Percentiles rank a stretch among this genome's conserved stretches.
phyloP scores from a whole-genome alignment of 495 filamentous ascomycete species.

The Podospora pseudocomata region DNA sequence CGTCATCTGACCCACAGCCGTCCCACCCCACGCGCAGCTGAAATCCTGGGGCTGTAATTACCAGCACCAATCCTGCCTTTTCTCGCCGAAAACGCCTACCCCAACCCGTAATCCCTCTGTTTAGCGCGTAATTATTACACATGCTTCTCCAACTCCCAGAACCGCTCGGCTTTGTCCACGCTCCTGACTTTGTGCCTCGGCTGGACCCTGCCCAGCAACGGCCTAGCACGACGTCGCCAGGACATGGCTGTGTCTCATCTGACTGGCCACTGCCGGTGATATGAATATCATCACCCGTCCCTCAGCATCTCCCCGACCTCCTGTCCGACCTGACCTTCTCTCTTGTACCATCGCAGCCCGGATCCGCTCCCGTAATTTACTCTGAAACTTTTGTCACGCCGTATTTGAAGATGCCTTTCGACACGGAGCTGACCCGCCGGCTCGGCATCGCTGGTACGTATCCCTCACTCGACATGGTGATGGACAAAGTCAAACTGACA shows the following conservation, averaged over 20 bases:
- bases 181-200: conserved; percentile 5
- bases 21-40: not conserved
- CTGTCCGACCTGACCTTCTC: not conserved
- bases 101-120: not conserved
- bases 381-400: conserved; percentile 6
- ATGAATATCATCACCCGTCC: not conserved
- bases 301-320: not conserved
- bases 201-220: not conserved
- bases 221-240: conserved; percentile 5
- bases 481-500: conserved; percentile 24
- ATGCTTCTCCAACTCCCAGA: conserved; percentile 4
- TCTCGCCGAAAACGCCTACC: not conserved
- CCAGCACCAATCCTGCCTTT: not conserved
- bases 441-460: conserved; percentile 77
- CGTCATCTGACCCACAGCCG: conserved; percentile 3
- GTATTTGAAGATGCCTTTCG: conserved; percentile 71
- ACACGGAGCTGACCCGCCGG: conserved; percentile 81
- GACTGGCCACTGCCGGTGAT: conserved; percentile 1
- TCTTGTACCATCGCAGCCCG: not conserved
- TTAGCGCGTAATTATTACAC: not conserved
- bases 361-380: not conserved
- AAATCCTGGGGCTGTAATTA: not conserved
- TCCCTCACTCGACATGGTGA: conserved; percentile 5
- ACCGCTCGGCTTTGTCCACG: conserved; percentile 3
- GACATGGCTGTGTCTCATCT: conserved; percentile 4